Base-by-base conservation (phyloP, 73 alveolate genomes). In the Diophrys appendiculata region DNA sequence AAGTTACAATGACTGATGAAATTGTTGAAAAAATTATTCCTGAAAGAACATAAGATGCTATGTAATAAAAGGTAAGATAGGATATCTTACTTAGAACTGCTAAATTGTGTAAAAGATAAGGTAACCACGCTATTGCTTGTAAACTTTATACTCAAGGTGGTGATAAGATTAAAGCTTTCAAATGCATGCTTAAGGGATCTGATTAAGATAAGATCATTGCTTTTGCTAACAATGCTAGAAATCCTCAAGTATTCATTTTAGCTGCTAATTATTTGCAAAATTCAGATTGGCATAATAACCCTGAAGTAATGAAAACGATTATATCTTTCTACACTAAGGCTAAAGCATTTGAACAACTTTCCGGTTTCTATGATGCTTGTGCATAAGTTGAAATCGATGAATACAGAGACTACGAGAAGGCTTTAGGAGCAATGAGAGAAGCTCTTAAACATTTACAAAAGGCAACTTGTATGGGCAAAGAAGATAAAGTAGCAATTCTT, bases 261-360 rank as follows among this genome's bases (percentile, higher is more conserved):
- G 99, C 99, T 0, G 99, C 98, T 0, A 97, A 97, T 77, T 97
- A 90, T 87, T 81, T 97, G 68, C 93, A 95, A 74, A 95, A 91
- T 33, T 91, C 95, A 29, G 98, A 97, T 76, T 97, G 99, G 99
- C 97, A 97, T 68, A 94, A 96, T 73, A 89, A 93, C 65, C 96
- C 97, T 1, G 97, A 97, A 52, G 83, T 97, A 28, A 92, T 97
- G 97, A 97, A 97, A 91, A 88, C 96, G 23, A 97, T 97, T 69
- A 97, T 97, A 29, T 71, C 92, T 73, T 97, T 97, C 82, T 97
- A 92, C 83, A 88, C 84, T 31, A 95, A 95, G 73, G 99, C 99
- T 2, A 96, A 97, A 72, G 99, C 99, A 2, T 95, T 89, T 84
- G 98, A 92, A 68, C 89, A 94, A 69, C 91, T 97, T 29, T 94